These are phyloP conservation scores for Trypanosoma melophagium DNA, from an alignment of 208 protist species.

Conservation along the genomic window DNA sequence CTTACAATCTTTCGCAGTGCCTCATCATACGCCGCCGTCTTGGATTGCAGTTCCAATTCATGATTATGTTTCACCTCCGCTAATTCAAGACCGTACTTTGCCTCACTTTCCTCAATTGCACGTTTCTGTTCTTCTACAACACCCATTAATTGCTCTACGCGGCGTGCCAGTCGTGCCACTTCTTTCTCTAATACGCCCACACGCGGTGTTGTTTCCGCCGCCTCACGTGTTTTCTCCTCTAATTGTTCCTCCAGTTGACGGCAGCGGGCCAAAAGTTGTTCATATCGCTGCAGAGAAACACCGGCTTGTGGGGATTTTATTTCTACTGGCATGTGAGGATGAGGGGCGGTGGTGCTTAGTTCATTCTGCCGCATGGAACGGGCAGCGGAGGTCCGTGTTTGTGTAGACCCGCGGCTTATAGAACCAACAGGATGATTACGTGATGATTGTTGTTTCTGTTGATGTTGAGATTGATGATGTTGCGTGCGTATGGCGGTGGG, in stretches of 20 bases:
- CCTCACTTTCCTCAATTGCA: conserved; percentile 34
- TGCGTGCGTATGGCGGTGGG: neutral
- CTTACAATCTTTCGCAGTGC: conserved; percentile 48
- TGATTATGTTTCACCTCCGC: conserved; percentile 46
- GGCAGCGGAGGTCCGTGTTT: too few species aligned
- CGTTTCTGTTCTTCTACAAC: conserved; percentile 46
- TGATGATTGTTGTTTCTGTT: neutral
- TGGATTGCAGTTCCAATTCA: conserved; percentile 37
- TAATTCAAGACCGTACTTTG: conserved; percentile 44
- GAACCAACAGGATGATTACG: too few species aligned
- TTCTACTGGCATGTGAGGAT: too few species aligned
- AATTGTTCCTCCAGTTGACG: conserved; percentile 21
- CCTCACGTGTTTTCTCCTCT: conserved; percentile 18
- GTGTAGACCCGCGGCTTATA: neutral
- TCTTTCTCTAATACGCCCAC: conserved; percentile 38
- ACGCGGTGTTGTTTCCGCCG: conserved; percentile 26
- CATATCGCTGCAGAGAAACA: conserved; percentile 28
- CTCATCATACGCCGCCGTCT: conserved; percentile 56
- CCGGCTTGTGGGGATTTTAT: too few species aligned
- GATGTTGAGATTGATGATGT: conserved; percentile 12
- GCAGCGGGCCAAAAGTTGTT: conserved; percentile 24
- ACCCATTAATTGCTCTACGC: conserved; percentile 45
- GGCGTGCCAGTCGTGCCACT: conserved; percentile 36
- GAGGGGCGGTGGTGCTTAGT: too few species aligned
- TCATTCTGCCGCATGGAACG: too few species aligned